Evolutionary conservation across 495 filamentous ascomycete species (phyloP), one percentile per base, ranked within the genome.

Genomic region (Penicillium manginii): DNA sequence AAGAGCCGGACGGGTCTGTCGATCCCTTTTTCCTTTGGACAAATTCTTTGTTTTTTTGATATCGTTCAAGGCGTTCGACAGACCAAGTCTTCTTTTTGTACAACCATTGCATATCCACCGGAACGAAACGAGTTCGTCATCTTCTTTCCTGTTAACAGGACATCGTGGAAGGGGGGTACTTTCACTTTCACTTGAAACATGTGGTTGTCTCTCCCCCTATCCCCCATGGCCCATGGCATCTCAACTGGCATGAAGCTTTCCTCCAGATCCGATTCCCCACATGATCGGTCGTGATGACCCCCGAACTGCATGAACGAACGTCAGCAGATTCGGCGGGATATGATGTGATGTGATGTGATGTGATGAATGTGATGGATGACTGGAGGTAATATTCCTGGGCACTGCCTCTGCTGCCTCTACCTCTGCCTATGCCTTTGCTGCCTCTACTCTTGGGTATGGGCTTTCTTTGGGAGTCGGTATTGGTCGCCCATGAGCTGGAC

Each of bases 1-100:
- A 78, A 61, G 43, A 48, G 15, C 62, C 42, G 58, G 40, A 50
- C 42, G 42, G 57, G 60, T 66, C 63, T 66, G 63, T 59, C 62
- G 50, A 32, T 43, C 17, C 40, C 8, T 4, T 17, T n/a, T 14
- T 18, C 15, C 35, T 52, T 63, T 66, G 63, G 56, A 55, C 39
- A 29, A 29, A 29, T 29, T 29, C 3, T 29, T 49, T 52, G 51
- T 61, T 55, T 61, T 55, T 40, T 43, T 53, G 26, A 29, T 29
- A 29, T 29, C 4, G 26, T 29, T 29, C 26, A 29, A 29, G 26
- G 26, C 26, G 26, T 45, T 68, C 58, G 51, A 67, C 64, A 68
- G 66, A 64, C 61, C 55, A 40, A 61, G 55, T 32, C 35, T 37
- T 37, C 17, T 43, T 43, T 43, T 43, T 19, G 40, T 43, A 43